Evolutionary conservation across 331 rosid genomes (phyloP).

Genomic region (Acacia concinna): DNA sequence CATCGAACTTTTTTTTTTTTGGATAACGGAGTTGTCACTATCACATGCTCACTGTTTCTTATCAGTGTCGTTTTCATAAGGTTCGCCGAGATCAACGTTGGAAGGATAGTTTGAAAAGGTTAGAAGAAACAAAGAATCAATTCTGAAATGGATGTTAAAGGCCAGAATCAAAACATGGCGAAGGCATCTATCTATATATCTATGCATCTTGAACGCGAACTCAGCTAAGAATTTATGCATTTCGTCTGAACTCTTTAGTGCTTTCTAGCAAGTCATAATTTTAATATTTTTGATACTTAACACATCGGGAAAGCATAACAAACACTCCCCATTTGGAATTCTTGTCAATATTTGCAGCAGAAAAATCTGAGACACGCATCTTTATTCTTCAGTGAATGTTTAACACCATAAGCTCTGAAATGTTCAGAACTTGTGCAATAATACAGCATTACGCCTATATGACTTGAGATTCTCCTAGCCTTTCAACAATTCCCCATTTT

Average conservation of each 20-base stretch:
- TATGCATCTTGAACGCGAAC: not conserved
- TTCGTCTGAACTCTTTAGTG: not conserved
- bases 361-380: slow-evolving; percentile 1
- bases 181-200: not conserved
- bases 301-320: not conserved
- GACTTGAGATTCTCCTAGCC: not conserved
- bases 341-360: not conserved
- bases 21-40: not conserved
- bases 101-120: not conserved
- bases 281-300: not conserved
- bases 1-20: too few species aligned
- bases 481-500: slow-evolving; percentile 32
- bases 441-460: slow-evolving; percentile 26
- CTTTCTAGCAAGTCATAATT: not conserved
- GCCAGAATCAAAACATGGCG: not conserved
- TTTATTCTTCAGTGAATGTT: not conserved
- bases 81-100: not conserved
- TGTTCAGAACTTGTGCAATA: not conserved
- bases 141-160: not conserved
- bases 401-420: not conserved
- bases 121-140: not conserved
- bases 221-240: slow-evolving; percentile 11
- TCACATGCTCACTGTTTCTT: not conserved
- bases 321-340: not conserved
- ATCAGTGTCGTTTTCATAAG: not conserved